Evolutionary conservation across 2,329 filamentous ascomycete genomes (phyloP).

Genomic region (Blastomyces parvus): DNA sequence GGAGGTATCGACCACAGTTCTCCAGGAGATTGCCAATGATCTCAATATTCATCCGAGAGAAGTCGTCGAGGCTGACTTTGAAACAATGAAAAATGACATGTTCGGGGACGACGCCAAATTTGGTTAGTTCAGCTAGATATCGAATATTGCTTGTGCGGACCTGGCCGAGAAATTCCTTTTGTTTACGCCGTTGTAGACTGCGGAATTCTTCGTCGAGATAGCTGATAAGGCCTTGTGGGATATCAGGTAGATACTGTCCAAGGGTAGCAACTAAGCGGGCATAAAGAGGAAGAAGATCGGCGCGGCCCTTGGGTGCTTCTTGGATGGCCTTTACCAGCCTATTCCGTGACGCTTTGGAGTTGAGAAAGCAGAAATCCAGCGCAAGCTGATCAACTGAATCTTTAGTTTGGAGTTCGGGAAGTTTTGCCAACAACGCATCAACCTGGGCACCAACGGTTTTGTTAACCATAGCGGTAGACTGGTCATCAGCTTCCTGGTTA

Average conservation of each 20-base stretch:
- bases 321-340: conserved; percentile 85
- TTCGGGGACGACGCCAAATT: conserved; percentile 95
- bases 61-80: conserved; percentile 94
- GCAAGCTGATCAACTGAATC: conserved; percentile 86
- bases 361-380: conserved; percentile 94
- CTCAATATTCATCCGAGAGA: conserved; percentile 97
- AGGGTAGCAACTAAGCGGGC: conserved; percentile 88
- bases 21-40: conserved; percentile 94
- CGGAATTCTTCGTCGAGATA: conserved; percentile 95
- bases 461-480: conserved; percentile 89
- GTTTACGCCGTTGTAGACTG: conserved; percentile 90
- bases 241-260: conserved; percentile 84
- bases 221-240: conserved; percentile 82
- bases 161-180: conserved; percentile 93
- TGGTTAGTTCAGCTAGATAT: conserved; percentile 95
- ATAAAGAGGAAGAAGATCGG: conserved; percentile 83
- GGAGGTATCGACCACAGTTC: conserved; percentile 87
- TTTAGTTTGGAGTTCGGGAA: conserved; percentile 88
- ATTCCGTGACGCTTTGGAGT: conserved; percentile 95
- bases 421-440: conserved; percentile 72
- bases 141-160: conserved; percentile 89
- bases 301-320: conserved; percentile 87
- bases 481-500: conserved; percentile 57
- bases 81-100: conserved; percentile 98
- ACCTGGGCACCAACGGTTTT: conserved; percentile 97